These are phyloP conservation scores for Wickerhamomyces bisporus DNA, from an alignment of 805 yeast genomes.

Conservation along the genomic window DNA sequence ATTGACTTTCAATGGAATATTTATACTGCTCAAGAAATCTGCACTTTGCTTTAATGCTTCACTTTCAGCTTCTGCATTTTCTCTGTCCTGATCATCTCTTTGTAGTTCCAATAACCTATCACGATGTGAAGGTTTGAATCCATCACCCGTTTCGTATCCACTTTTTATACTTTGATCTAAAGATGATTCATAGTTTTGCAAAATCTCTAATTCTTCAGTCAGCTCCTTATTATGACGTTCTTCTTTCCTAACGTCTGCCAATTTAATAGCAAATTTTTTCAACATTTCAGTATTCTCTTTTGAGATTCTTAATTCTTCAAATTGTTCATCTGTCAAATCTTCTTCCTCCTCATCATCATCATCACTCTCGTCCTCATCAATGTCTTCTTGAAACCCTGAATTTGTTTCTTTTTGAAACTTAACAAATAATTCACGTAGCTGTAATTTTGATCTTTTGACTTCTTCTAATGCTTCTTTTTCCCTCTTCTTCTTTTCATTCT, in stretches of 20 bases:
- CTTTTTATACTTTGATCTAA: conserved; percentile 28
- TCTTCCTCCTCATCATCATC: conserved; percentile 17
- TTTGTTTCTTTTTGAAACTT: conserved; percentile 28
- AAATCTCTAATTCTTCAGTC: conserved; percentile 18
- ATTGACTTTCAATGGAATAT: conserved; percentile 15
- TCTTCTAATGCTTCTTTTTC: conserved; percentile 44
- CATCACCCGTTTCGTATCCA: conserved; percentile 11
- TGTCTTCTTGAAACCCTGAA: conserved; percentile 8
- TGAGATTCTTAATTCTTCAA: conserved; percentile 25
- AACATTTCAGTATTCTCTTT: conserved; percentile 15
- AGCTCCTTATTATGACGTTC: conserved; percentile 15
- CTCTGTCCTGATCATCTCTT: conserved; percentile 35
- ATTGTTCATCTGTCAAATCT: conserved; percentile 30
- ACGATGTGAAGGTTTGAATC: conserved; percentile 16
- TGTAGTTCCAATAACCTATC: conserved; percentile 35
- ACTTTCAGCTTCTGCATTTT: conserved; percentile 27
- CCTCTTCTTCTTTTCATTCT: conserved; percentile 46
- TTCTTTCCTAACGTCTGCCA: conserved; percentile 9
- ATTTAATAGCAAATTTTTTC: conserved; percentile 16
- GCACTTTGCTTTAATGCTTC: conserved; percentile 11
- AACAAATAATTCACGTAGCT: conserved; percentile 41
- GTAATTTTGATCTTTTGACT: conserved; percentile 41
- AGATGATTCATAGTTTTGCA: conserved; percentile 31
- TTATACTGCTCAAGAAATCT: conserved; percentile 14
- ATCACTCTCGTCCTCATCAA: conserved; percentile 20